Percentiles rank a stretch among this genome's conserved stretches.
phyloP scores from a whole-genome alignment of 768 basidiomycete genomes.

The Hebeloma cylindrosporum region DNA sequence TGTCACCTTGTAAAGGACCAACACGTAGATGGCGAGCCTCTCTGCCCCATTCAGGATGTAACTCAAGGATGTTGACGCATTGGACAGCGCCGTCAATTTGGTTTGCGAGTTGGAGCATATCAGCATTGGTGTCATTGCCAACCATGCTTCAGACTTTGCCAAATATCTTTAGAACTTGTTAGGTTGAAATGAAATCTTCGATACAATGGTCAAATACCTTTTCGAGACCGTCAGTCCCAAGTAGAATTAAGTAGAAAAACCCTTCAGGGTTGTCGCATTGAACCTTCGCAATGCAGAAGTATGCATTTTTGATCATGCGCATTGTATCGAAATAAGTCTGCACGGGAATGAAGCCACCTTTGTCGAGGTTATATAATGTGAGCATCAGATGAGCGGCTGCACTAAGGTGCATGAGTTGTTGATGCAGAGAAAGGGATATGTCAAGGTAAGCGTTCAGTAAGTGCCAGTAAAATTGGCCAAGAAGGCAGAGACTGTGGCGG shows the following conservation, averaged over 20 bases:
- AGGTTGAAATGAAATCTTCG: no score
- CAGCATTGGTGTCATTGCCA: conserved; percentile 13
- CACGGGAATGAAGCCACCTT: conserved; percentile 25
- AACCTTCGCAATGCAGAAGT: conserved; percentile 33
- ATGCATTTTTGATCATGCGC: conserved; percentile 34
- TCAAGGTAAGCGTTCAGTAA: conserved; percentile 25
- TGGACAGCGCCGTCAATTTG: conserved; percentile 11
- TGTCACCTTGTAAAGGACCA: conserved; percentile 8
- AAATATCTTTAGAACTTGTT: no score
- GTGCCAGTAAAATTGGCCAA: conserved; percentile 21
- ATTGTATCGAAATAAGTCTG: conserved; percentile 28
- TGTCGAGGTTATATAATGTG: conserved; percentile 9
- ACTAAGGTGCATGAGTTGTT: conserved; percentile 29
- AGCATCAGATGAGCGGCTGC: conserved; percentile 27
- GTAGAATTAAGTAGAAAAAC: conserved; percentile 28
- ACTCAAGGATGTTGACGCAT: conserved; percentile 16
- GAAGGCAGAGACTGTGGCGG: conserved; percentile 18
- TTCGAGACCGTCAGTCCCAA: conserved; percentile 31
- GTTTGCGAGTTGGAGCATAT: conserved; percentile 9
- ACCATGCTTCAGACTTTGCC: conserved; percentile 9
- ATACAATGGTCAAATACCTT: conserved; percentile 26
- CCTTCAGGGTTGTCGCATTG: conserved; percentile 24
- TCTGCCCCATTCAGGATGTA: conserved; percentile 18
- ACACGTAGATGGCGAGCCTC: conserved; percentile 9
- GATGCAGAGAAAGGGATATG: conserved; percentile 20